Conservation (phyloP, 2,329 filamentous ascomycete species). For the Penicillium polonicum region DNA sequence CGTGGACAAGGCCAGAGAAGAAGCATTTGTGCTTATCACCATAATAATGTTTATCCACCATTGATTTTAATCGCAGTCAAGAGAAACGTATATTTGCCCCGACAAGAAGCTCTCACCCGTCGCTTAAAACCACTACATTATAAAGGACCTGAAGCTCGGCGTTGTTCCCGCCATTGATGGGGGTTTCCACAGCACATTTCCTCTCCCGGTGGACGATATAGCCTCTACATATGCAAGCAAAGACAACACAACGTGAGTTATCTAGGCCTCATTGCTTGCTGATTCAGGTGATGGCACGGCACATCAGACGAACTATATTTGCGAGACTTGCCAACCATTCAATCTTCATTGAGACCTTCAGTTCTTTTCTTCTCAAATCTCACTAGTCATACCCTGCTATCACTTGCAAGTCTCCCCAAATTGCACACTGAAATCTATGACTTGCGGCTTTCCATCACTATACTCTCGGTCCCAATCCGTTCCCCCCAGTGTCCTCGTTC, state of each 20-base stretch:
- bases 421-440: too few species aligned
- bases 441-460: neutral
- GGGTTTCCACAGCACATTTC: rapidly evolving
- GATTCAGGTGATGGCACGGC: neutral
- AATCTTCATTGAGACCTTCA: neutral
- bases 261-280: neutral
- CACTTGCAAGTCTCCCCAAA: neutral
- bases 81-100: neutral
- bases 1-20: too few species aligned
- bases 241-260: neutral
- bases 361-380: neutral
- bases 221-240: neutral
- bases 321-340: neutral
- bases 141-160: neutral
- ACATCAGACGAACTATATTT: neutral
- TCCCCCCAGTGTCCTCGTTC: neutral
- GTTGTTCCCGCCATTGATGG: neutral
- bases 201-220: neutral
- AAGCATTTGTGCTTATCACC: neutral
- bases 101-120: neutral
- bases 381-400: neutral
- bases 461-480: neutral
- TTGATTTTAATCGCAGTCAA: neutral
- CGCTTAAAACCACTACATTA: neutral
- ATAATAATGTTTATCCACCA: neutral